Conservation (phyloP, 2,329 filamentous ascomycete genomes). For the Aspergillus pseudonomiae region DNA sequence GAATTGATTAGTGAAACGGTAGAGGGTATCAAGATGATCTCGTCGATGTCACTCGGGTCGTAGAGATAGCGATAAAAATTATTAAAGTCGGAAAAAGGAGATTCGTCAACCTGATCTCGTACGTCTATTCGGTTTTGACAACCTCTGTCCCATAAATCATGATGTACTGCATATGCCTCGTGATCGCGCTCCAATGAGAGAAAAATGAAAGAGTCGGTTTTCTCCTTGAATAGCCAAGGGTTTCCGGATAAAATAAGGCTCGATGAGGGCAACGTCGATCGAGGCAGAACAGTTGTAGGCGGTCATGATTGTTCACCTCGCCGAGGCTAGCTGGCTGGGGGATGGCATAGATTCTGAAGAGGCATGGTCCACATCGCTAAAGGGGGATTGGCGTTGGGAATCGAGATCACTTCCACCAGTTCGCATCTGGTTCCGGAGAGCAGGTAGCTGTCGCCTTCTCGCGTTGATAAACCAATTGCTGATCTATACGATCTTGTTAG, state of each 20-base stretch:
- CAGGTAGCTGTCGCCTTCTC: slow-evolving; percentile 50
- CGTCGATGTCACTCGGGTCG: slow-evolving; percentile 21
- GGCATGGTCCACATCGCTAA: slow-evolving; percentile 38
- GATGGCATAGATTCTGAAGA: slow-evolving; percentile 32
- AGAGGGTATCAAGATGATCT: slow-evolving; percentile 35
- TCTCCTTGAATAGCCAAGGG: neutral
- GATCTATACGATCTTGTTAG: slow-evolving; percentile 39
- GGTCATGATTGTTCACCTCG: neutral
- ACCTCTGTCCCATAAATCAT: slow-evolving; percentile 18
- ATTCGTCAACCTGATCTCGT: slow-evolving; percentile 17
- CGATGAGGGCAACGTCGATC: neutral
- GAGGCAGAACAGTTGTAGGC: neutral
- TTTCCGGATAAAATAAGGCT: neutral
- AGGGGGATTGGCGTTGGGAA: slow-evolving; percentile 36
- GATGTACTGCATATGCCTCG: slow-evolving; percentile 17
- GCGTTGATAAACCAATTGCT: slow-evolving; percentile 60
- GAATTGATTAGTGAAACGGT: slow-evolving; percentile 22
- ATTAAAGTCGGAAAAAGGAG: slow-evolving; percentile 8
- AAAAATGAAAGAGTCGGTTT: neutral
- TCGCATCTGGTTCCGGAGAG: slow-evolving; percentile 49
- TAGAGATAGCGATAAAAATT: slow-evolving; percentile 16
- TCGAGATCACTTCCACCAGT: slow-evolving; percentile 34
- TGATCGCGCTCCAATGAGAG: slow-evolving; percentile 1
- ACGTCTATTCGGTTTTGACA: slow-evolving; percentile 13
- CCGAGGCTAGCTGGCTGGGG: slow-evolving; percentile 24